phyloP scores from a whole-genome alignment of 129 eudicot species.

The Smallanthus sonchifolius region DNA sequence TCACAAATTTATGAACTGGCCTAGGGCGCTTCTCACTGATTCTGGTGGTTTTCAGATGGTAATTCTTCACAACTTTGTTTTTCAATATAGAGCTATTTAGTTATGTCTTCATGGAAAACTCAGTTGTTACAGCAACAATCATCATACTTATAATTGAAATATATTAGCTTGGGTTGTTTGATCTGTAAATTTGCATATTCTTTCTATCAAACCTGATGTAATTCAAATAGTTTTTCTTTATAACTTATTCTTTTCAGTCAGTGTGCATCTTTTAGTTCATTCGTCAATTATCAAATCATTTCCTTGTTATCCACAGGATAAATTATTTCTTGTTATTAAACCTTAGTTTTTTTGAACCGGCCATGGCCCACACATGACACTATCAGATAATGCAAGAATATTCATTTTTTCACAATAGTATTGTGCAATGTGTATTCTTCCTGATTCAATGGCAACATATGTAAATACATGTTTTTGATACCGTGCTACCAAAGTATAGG shows the following conservation, averaged over 20 bases:
- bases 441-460: neutral
- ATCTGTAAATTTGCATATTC: neutral
- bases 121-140: neutral
- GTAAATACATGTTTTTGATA: neutral
- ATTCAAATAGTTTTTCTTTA: neutral
- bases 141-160: neutral
- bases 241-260: neutral
- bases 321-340: neutral
- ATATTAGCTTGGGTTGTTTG: constrained; percentile 7
- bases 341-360: neutral
- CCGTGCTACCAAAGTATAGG: neutral
- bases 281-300: neutral
- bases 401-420: neutral
- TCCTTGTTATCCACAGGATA: neutral
- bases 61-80: neutral
- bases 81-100: neutral
- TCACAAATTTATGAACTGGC: constrained; percentile 97
- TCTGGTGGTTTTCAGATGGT: constrained; percentile 99
- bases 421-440: neutral
- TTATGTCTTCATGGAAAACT: constrained; percentile 7
- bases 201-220: constrained; percentile 10
- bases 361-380: neutral
- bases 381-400: neutral
- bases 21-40: constrained; percentile 91
- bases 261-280: neutral